Evolutionary conservation across 306 rosid genomes (phyloP).

Genomic region (Coriaria nepalensis): DNA sequence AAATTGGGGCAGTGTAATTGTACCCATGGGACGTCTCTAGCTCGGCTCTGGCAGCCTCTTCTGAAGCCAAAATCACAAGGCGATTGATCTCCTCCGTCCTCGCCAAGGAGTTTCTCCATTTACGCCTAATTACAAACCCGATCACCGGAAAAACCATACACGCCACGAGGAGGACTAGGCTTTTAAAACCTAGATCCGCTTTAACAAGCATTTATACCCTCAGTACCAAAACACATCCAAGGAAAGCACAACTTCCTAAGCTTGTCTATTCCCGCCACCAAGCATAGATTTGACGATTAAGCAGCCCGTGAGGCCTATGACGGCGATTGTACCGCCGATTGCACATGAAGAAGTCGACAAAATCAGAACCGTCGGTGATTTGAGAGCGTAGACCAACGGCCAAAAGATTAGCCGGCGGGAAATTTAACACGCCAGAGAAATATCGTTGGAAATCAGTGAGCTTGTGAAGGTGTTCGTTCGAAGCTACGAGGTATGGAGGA

Average conservation of each 20-base stretch:
- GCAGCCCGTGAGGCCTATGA: conserved; percentile 4
- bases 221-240: conserved; percentile 41
- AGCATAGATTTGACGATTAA: conserved; percentile 34
- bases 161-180: conserved; percentile 40
- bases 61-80: conserved; percentile 57
- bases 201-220: conserved; percentile 67
- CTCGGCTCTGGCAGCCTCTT: conserved; percentile 72
- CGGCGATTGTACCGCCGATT: conserved; percentile 8
- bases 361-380: conserved; percentile 11
- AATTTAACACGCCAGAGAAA: conserved; percentile 11
- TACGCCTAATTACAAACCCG: conserved; percentile 36
- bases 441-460: conserved; percentile 6
- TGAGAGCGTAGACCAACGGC: neutral
- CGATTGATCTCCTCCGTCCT: conserved; percentile 71
- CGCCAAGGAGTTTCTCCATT: conserved; percentile 51
- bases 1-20: conserved; percentile 7
- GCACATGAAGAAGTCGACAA: conserved; percentile 2
- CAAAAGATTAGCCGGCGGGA: neutral
- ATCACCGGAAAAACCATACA: conserved; percentile 37
- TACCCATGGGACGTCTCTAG: conserved; percentile 37
- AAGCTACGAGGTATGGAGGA: conserved; percentile 25
- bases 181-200: conserved; percentile 75
- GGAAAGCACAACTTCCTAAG: conserved; percentile 17
- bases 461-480: neutral
- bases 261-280: conserved; percentile 27